phyloP scores from a whole-genome alignment of 1,284 basidiomycete genomes.

The Coniophora puteana region DNA sequence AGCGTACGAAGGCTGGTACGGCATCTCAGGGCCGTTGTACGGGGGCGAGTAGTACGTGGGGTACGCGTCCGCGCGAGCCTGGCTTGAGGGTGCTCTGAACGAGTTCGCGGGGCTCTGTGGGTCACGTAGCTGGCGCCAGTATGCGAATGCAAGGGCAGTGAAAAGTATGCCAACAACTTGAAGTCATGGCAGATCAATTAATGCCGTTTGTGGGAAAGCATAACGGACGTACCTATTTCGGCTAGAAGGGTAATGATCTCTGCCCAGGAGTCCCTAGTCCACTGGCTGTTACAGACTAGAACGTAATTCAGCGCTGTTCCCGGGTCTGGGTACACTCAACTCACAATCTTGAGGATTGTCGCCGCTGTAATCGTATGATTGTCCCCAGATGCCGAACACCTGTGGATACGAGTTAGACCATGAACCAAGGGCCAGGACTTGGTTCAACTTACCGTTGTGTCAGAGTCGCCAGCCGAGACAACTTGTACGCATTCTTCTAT shows the following conservation, averaged over 20 bases:
- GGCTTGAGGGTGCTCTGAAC: conserved; percentile 28
- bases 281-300: conserved; percentile 34
- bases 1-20: conserved; percentile 23
- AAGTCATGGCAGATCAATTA: neutral
- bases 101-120: conserved; percentile 43
- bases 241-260: conserved; percentile 22
- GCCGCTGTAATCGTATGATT: conserved; percentile 8
- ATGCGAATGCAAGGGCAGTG: conserved; percentile 57
- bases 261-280: conserved; percentile 25
- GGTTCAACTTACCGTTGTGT: too few relatives aligned
- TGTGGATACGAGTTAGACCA: neutral
- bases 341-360: conserved; percentile 19
- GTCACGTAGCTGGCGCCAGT: conserved; percentile 69
- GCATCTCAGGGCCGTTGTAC: conserved; percentile 23
- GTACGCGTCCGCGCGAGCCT: conserved; percentile 20
- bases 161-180: conserved; percentile 55
- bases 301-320: conserved; percentile 7
- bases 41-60: conserved; percentile 40
- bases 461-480: conserved; percentile 15
- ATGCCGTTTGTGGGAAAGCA: neutral
- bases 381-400: conserved; percentile 29
- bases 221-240: conserved; percentile 20
- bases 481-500: conserved; percentile 19
- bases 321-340: conserved; percentile 2
- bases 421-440: conserved; percentile 11